These are phyloP conservation scores for Phytophthora hybrid DNA, from an alignment of 352 stramenopile species.

Conservation along the genomic window DNA sequence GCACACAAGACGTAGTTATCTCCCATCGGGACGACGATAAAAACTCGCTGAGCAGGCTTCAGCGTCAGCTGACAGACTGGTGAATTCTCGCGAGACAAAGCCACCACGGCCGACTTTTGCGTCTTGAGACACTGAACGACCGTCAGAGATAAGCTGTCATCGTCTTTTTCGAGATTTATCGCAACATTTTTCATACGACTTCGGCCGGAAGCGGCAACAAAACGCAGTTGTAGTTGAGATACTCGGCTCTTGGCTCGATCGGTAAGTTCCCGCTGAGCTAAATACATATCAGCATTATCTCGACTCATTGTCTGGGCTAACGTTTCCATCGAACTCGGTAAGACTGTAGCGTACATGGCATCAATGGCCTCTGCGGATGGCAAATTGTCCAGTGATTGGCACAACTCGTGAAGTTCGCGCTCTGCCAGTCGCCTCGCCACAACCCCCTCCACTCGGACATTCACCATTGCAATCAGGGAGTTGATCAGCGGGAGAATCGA, in stretches of 20 bases:
- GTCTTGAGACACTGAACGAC: conserved; percentile 57
- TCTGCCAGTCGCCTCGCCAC: conserved; percentile 45
- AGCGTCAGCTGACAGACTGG: conserved; percentile 37
- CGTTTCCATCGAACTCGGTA: conserved; percentile 42
- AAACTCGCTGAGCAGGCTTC: conserved; percentile 48
- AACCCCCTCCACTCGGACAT: conserved; percentile 58
- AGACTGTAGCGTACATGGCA: conserved; percentile 27
- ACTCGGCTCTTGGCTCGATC: too few relatives aligned
- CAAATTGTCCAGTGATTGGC: conserved; percentile 18
- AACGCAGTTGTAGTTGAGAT: too few relatives aligned
- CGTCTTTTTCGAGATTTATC: conserved; percentile 36
- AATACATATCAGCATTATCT: too few relatives aligned
- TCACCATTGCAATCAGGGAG: conserved; percentile 52
- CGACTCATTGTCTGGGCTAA: too few relatives aligned
- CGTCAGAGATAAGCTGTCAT: conserved; percentile 43
- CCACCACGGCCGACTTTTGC: conserved; percentile 42
- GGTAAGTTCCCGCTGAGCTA: too few relatives aligned
- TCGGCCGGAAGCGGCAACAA: too few relatives aligned
- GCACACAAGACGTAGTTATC: conserved; percentile 67
- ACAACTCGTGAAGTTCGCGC: conserved; percentile 32
- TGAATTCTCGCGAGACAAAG: conserved; percentile 42
- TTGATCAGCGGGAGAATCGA: conserved; percentile 55
- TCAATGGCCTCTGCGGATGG: conserved; percentile 26
- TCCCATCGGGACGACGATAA: conserved; percentile 52
- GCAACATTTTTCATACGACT: too few relatives aligned